Evolutionary conservation across 345 rosid species (phyloP).

Genomic region (Gossypium turneri): DNA sequence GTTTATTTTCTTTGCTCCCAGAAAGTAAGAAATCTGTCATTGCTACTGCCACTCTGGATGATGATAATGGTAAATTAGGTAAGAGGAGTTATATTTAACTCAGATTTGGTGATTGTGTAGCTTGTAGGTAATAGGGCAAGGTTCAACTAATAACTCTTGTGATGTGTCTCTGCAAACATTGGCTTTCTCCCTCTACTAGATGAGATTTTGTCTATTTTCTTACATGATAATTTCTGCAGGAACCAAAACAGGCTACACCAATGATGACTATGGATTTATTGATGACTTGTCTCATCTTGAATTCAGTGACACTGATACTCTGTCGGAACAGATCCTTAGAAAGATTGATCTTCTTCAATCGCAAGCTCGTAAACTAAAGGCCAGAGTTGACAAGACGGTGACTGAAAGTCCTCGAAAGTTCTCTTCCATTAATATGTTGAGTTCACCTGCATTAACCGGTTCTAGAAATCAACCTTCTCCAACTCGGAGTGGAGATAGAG

Average conservation of each 20-base stretch:
- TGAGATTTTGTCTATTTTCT: conserved; percentile 2
- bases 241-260: conserved; percentile 26
- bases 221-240: conserved; percentile 31
- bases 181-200: not conserved
- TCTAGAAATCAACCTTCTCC: conserved; percentile 30
- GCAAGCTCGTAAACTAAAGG: conserved; percentile 45
- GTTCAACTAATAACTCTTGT: conserved; percentile 5
- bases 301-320: conserved; percentile 30
- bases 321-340: conserved; percentile 49
- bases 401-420: conserved; percentile 58
- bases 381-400: conserved; percentile 54
- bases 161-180: not conserved
- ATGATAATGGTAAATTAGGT: conserved; percentile 47
- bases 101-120: not conserved
- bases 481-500: conserved; percentile 38
- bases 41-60: conserved; percentile 36
- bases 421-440: conserved; percentile 48
- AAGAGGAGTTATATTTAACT: not conserved
- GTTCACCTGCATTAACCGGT: conserved; percentile 20
- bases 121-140: not conserved
- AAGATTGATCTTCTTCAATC: conserved; percentile 59
- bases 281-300: conserved; percentile 42
- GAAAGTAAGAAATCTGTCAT: conserved; percentile 49
- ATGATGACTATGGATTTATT: conserved; percentile 34
- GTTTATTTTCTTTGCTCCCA: conserved; percentile 27